These are phyloP conservation scores for Rickenella mellea DNA, from an alignment of 768 basidiomycete genomes.

Conservation along the genomic window DNA sequence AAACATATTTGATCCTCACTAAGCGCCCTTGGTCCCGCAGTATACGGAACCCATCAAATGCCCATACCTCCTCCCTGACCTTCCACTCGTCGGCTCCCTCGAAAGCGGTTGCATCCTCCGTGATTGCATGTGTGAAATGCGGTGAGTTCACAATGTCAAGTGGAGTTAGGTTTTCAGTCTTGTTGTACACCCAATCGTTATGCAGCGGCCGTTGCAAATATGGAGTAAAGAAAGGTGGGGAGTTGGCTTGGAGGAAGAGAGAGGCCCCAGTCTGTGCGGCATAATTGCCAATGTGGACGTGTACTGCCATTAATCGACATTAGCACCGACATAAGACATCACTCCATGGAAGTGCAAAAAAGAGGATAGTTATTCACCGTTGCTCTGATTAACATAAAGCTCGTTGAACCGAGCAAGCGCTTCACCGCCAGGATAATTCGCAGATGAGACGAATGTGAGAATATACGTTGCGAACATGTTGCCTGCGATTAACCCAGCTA, in stretches of 20 bases:
- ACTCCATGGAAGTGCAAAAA: background rate
- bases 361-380: conserved; percentile 15
- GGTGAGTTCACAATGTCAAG: conserved; percentile 26
- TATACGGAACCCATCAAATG: background rate
- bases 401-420: conserved; percentile 59
- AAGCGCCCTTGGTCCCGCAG: too few species aligned
- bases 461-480: conserved; percentile 49
- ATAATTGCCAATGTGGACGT: conserved; percentile 76
- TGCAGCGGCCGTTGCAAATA: conserved; percentile 8
- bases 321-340: background rate
- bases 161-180: conserved; percentile 58
- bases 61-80: background rate
- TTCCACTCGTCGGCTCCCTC: background rate
- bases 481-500: conserved; percentile 35
- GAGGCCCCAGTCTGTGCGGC: conserved; percentile 88
- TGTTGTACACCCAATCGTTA: conserved; percentile 63
- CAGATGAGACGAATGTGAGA: conserved; percentile 46
- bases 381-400: conserved; percentile 24
- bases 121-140: conserved; percentile 54
- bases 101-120: conserved; percentile 25
- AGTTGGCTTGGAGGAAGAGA: conserved; percentile 68
- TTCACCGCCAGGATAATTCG: conserved; percentile 86
- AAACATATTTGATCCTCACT: too few species aligned
- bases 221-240: conserved; percentile 38
- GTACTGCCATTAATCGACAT: conserved; percentile 25